A percentile compares a stretch with the other conserved stretches of the same genome.
phyloP scores from a whole-genome alignment of 768 basidiomycete genomes.

The Porphyrellus cyaneotinctus region DNA sequence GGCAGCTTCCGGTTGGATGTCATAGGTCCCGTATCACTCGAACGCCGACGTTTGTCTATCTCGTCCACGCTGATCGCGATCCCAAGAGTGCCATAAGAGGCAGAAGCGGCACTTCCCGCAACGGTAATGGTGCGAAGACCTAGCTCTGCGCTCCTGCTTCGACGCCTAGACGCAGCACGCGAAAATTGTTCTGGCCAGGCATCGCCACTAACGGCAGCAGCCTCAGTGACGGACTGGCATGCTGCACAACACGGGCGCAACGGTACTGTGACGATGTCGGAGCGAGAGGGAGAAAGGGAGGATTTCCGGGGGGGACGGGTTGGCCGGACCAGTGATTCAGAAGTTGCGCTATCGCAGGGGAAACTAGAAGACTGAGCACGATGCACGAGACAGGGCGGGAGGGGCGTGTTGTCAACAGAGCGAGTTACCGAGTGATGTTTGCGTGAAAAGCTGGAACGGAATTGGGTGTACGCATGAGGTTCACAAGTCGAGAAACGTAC shows the following conservation, averaged over 20 bases:
- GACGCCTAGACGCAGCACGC: constrained; percentile 55
- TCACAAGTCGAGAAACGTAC: constrained; percentile 34
- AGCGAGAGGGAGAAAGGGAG: constrained; percentile 34
- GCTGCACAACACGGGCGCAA: constrained; percentile 67
- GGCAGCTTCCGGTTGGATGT: neutral
- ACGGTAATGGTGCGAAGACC: constrained; percentile 31
- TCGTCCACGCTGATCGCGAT: constrained; percentile 57
- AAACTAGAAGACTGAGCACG: constrained; percentile 30
- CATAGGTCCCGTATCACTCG: constrained; percentile 31
- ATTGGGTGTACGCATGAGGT: neutral
- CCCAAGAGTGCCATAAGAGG: constrained; percentile 14
- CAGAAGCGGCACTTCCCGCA: constrained; percentile 31
- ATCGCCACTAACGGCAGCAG: constrained; percentile 49
- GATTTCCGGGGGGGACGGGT: constrained; percentile 19
- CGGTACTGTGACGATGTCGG: constrained; percentile 52
- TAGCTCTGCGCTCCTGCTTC: constrained; percentile 40
- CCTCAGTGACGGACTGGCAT: constrained; percentile 58
- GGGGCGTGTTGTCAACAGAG: constrained; percentile 31
- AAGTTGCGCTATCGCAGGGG: neutral
- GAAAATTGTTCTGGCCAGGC: constrained; percentile 63
- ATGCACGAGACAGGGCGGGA: constrained; percentile 56
- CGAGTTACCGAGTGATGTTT: constrained; percentile 41
- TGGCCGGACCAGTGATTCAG: constrained; percentile 6
- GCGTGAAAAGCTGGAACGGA: constrained; percentile 38
- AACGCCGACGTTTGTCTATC: constrained; percentile 54